Base-by-base conservation (phyloP, 768 basidiomycete species). In the Kwoniella shandongensis region DNA sequence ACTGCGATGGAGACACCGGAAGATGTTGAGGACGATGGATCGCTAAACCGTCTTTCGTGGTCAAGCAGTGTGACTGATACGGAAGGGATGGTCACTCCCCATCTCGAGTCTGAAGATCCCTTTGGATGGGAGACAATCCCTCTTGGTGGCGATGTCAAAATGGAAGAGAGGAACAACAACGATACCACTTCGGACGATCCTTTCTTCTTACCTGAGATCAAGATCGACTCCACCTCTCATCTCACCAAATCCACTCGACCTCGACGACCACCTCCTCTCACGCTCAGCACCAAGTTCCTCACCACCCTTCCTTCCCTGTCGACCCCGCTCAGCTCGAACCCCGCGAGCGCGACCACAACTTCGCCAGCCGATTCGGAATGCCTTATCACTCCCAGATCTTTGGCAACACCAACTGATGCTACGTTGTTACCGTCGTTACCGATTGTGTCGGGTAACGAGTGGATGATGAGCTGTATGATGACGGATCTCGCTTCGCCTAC, bases 261-360 rank as follows among this genome's bases (percentile, higher is more conserved):
- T 27, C 46, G 47, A 20, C 45, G 59, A 50, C 59, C 59, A 8
- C 59, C 59, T n/a, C 44, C 59, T 36, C 36, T 61, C 10, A 49
- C 47, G 1, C 53, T 54, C 41, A 42, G 40, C 22, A 54, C 59
- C 20, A 18, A 32, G 23, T 55, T 54, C 51, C 46, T 49, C 25
- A 32, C 42, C 13, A 40, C 44, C n/a, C 18, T 46, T 15, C 32
- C 32, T 32, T 32, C 39, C 11, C 38, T 18, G 11, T 27, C 50
- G 20, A 50, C 53, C 26, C 46, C 39, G 12, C 25, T 22, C n/a
- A 57, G 56, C 13, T 40, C 47, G 18, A 47, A 44, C 18, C 44
- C 39, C 10, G 25, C 48, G 39, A 60, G 51, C 17, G 45, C 51
- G 7, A 29, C 58, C 13, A 48, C 48, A 47, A 40, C 59, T 29